Percentiles rank a stretch among this genome's conserved stretches.
These are phyloP conservation scores for Aspergillus oerlinghausenensis DNA, from an alignment of 2,329 filamentous ascomycete genomes.

Conservation along the genomic window DNA sequence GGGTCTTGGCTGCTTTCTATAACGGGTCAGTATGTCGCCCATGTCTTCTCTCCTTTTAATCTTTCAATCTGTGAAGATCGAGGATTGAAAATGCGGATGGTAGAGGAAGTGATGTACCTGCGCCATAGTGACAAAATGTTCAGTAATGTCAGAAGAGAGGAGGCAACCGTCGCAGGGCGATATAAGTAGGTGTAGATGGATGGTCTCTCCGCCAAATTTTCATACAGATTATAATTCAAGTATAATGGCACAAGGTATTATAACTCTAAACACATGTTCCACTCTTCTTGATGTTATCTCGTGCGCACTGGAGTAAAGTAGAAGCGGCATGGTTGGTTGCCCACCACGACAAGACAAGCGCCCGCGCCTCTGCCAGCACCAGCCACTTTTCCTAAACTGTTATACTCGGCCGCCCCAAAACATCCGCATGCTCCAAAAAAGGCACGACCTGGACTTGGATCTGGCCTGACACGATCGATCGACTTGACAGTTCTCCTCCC, in stretches of 20 bases:
- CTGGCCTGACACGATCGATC: neutral
- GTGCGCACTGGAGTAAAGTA: neutral
- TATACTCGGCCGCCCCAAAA: conserved; percentile 18
- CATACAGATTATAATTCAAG: neutral
- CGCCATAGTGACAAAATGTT: conserved; percentile 13
- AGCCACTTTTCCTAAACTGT: conserved; percentile 15
- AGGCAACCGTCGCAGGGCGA: neutral
- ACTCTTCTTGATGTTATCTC: neutral
- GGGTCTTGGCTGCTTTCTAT: conserved; percentile 51
- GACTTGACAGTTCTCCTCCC: neutral
- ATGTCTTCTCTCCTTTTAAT: neutral
- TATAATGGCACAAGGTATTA: neutral
- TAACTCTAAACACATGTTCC: neutral
- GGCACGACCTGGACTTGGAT: neutral
- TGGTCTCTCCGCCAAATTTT: neutral
- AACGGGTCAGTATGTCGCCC: conserved; percentile 6
- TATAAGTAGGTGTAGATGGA: neutral
- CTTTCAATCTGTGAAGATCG: neutral
- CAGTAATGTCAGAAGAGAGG: neutral
- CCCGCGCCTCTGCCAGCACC: conserved; percentile 17
- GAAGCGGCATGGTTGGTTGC: conserved; percentile 16
- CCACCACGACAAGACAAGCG: conserved; percentile 27
- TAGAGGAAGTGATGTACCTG: conserved; percentile 11
- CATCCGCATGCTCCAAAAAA: conserved; percentile 10
- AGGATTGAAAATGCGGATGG: neutral